Base-by-base conservation (phyloP, 176 grass and related monocot genomes). In the Saccharum spontaneum region DNA sequence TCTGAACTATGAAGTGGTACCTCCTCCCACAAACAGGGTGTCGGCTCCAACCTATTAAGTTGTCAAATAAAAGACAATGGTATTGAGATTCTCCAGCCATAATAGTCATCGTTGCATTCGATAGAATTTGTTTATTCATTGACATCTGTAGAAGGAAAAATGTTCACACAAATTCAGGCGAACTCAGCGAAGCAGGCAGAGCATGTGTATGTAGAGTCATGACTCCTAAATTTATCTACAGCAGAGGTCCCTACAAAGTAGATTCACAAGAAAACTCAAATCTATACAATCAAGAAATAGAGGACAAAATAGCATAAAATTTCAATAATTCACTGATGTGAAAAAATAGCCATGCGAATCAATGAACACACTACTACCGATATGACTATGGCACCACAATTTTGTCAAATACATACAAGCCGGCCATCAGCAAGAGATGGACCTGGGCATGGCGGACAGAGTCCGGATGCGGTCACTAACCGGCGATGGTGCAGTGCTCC, bases 1-100 rank as follows among this genome's bases (percentile, higher is more conserved):
- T 90, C 41, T 87, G 79, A 37, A 92, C 92, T 84, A 97, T 85
- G 76, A 94, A 97, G 69, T 97, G 94, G 64, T 94, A 97, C 31
- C 88, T 84, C 73, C 89, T 97, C 30, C 37, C 66, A 84, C 94
- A 97, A 20, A 97, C 94, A 34, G 94, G 91, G 78, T 94, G 87
- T 49, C 44, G 60, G 70, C 91, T 89, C 91, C 91, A 94, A 70
- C 33, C 33, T 34, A 34, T 34, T 34, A 34, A 86, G 3, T 82
- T 12, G 65, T 40, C 85, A 54, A 22, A 71, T 13, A 84, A 66
- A 66, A 77, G 4, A 30, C 3, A 61, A 75, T 22, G 39, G 22
- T 23, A 75, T 85, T 84, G 69, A 44, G 36, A 87, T 69, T 67
- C 13, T 82, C 30, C 12, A 54, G 39, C 17, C 30, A 89, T 10